Percentiles rank a stretch among this genome's conserved stretches.
Conservation (phyloP, 805 yeast species). For the Lipomyces starkeyi region DNA sequence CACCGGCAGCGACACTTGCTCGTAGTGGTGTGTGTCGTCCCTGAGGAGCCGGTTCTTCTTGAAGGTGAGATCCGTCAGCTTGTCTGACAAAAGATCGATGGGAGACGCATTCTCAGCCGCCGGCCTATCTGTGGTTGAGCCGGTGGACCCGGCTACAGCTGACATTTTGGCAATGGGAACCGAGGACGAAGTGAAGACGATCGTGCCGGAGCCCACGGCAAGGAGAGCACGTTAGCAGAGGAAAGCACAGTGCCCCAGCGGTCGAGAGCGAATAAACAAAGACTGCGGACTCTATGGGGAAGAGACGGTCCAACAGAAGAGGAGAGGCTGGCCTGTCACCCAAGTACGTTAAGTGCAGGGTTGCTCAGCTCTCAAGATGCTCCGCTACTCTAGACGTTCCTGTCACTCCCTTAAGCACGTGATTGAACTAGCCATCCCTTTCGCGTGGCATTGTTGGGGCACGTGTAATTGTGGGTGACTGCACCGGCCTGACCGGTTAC, state of each 20-base stretch:
- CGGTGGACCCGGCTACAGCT: neutral
- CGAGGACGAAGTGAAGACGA: neutral
- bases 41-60: constrained; percentile 42
- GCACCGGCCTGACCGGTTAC: neutral
- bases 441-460: neutral
- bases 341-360: too few species aligned
- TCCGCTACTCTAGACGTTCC: neutral
- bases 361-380: neutral
- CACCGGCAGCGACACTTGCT: constrained; percentile 44
- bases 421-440: neutral
- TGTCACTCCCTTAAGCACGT: neutral
- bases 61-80: constrained; percentile 39
- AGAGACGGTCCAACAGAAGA: neutral
- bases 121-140: neutral
- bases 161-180: neutral
- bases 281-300: neutral
- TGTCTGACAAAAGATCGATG: constrained; percentile 31
- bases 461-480: neutral
- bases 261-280: neutral
- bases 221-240: neutral
- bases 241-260: neutral
- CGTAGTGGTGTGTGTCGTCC: constrained; percentile 43
- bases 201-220: neutral
- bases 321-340: neutral
- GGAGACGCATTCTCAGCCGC: constrained; percentile 5